A percentile compares a stretch with the other conserved stretches of the same genome.
Conservation (phyloP, 257 asterid species). For the Linderniella brevidens region DNA sequence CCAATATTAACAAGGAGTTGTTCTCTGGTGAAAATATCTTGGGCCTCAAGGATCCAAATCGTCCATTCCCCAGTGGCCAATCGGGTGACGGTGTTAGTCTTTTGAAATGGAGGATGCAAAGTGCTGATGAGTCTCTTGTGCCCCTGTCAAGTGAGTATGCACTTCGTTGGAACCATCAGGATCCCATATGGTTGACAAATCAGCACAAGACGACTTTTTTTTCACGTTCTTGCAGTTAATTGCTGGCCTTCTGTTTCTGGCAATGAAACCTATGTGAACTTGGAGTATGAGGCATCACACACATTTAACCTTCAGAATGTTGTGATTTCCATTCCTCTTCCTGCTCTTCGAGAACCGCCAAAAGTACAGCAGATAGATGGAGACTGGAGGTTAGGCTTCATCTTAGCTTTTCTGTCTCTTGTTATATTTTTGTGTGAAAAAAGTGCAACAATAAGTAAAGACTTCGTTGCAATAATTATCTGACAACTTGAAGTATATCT, state of each 20-base stretch:
- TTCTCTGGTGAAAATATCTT: conserved; percentile 63
- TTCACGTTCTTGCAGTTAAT: conserved; percentile 36
- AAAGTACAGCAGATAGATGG: conserved; percentile 77
- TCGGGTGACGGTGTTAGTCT: conserved; percentile 72
- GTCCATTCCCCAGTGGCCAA: conserved; percentile 73
- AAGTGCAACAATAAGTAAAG: neutral
- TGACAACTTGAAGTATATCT: too few relatives aligned
- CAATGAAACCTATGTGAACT: conserved; percentile 69
- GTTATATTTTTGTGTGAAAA: conserved; percentile 4
- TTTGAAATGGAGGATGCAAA: conserved; percentile 93
- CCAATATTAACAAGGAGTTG: conserved; percentile 75
- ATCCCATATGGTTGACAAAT: neutral
- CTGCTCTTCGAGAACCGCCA: conserved; percentile 85
- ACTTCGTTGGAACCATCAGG: neutral
- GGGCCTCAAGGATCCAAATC: conserved; percentile 66
- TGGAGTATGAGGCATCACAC: conserved; percentile 78
- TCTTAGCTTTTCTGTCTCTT: conserved; percentile 1
- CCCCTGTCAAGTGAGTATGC: conserved; percentile 64
- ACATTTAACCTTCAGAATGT: conserved; percentile 75
- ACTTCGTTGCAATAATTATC: too few relatives aligned
- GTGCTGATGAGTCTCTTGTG: conserved; percentile 65
- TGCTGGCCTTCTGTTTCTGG: conserved; percentile 98
- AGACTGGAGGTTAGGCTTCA: conserved; percentile 58
- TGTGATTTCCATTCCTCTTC: conserved; percentile 87
- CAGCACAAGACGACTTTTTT: neutral